Conservation (phyloP, 2,329 filamentous ascomycete species). For the Penicillium sumatraense region DNA sequence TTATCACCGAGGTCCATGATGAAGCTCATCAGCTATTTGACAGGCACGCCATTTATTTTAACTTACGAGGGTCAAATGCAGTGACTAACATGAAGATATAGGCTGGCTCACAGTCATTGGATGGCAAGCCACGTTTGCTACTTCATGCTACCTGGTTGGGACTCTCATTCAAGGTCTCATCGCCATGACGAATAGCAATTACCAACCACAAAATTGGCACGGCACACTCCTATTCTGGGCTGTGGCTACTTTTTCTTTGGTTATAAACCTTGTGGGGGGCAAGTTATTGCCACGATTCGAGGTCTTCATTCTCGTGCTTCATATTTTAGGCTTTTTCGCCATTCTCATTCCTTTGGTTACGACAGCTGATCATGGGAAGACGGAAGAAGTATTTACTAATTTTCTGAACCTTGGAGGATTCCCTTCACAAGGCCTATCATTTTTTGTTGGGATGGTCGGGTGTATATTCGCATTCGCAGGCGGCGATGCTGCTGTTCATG, state of each 20-base stretch:
- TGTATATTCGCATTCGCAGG: constrained; percentile 45
- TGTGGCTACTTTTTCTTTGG: constrained; percentile 34
- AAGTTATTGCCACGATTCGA: constrained; percentile 54
- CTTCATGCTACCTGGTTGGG: constrained; percentile 36
- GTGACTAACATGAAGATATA: not conserved
- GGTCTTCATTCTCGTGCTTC: constrained; percentile 53
- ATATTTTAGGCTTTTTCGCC: constrained; percentile 58
- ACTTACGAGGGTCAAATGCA: not conserved
- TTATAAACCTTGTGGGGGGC: constrained; percentile 51
- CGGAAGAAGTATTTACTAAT: constrained; percentile 50
- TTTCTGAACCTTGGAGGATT: constrained; percentile 55
- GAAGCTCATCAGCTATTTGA: constrained; percentile 6
- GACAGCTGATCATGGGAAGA: constrained; percentile 46
- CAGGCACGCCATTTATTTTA: not conserved
- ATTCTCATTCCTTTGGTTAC: constrained; percentile 54
- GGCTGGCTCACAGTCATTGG: constrained; percentile 41
- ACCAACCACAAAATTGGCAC: constrained; percentile 45
- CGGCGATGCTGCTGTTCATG: constrained; percentile 44
- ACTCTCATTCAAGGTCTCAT: constrained; percentile 37
- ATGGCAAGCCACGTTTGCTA: constrained; percentile 43
- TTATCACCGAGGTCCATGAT: not conserved
- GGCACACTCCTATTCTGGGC: constrained; percentile 45
- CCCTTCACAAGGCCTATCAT: constrained; percentile 47
- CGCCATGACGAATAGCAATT: constrained; percentile 35
- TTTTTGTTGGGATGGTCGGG: constrained; percentile 39